phyloP scores from a whole-genome alignment of 345 rosid species.

The Eucalyptus marginata region DNA sequence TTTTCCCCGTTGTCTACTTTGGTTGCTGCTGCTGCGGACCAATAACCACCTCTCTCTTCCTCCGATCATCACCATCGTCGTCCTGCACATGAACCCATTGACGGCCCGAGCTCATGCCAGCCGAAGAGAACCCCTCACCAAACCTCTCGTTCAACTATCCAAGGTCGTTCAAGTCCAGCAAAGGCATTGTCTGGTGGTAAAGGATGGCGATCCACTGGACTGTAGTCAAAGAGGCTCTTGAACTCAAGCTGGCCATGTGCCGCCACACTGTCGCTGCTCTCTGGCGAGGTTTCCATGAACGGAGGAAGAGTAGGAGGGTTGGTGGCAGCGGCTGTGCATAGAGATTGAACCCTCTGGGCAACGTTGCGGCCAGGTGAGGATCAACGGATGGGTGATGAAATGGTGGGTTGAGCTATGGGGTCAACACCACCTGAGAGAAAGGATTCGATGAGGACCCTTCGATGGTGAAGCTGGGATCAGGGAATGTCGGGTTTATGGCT shows the following conservation, averaged over 20 bases:
- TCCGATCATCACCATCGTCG: background rate
- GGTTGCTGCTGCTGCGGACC: background rate
- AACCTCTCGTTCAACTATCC: background rate
- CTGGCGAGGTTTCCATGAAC: background rate
- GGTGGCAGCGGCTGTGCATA: background rate
- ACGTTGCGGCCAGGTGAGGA: background rate
- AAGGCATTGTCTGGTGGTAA: background rate
- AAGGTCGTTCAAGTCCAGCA: background rate
- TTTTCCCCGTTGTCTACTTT: background rate
- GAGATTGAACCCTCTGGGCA: background rate
- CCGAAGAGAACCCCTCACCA: background rate
- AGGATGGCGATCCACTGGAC: background rate
- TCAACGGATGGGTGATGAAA: background rate
- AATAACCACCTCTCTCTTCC: background rate
- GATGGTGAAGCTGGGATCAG: background rate
- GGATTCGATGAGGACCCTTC: background rate
- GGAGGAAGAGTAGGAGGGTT: background rate
- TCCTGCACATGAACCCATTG: background rate
- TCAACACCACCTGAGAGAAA: conserved; percentile 1
- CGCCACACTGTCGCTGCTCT: background rate
- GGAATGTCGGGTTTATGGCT: too few species aligned
- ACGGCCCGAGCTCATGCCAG: background rate
- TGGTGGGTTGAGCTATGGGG: background rate
- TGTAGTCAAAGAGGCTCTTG: background rate
- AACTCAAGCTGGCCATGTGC: background rate